Base-by-base conservation (phyloP, 768 basidiomycete genomes). In the Floccularia luteovirens region DNA sequence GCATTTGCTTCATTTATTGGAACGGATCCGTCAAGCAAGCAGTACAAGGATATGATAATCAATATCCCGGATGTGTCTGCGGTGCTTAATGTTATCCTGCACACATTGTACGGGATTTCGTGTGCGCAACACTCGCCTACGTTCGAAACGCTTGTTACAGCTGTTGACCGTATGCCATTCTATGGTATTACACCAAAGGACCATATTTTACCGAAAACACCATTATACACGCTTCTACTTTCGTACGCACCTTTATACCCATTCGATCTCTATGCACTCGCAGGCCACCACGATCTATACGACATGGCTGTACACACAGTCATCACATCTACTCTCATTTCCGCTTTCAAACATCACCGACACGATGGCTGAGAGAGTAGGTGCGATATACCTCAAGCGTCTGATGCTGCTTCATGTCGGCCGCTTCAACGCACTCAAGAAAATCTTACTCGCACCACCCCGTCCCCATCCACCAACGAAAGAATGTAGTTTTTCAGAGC, bases 51-150 rank as follows among this genome's bases (percentile, higher is more conserved):
- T 0, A 55, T 59, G 5, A 55, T 76, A n/a, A 45, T 79, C 33
- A 47, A 63, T 16, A 46, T 79, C 27, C 54, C 66, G 6, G 66
- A 74, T 41, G 46, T 63, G 4, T 68, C 77, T 0, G 51, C 47
- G 1, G 57, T 72, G 4, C 57, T 82, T 45, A 79, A 79, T 43
- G 53, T 81, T 42, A 52, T 82, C 14, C 53, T 82, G 20, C 79
- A 82, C 46, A 54, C 65, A 13, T 46, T 78, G 10, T 79, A 80
- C 49, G 56, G 65, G 38, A 60, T 68, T 31, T 63, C 75, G 4
- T 72, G 69, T 44, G 58, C 67, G n/a, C 67, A 71, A 20, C 75
- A 74, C 53, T 63, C 66, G 3, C 76, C 79, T 4, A 49, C 67
- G 4, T 62, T 75, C 24, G 65, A 72, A 24, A 66, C 66, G 4